Conservation (phyloP, 345 rosid genomes). For the Heritiera fomes region DNA sequence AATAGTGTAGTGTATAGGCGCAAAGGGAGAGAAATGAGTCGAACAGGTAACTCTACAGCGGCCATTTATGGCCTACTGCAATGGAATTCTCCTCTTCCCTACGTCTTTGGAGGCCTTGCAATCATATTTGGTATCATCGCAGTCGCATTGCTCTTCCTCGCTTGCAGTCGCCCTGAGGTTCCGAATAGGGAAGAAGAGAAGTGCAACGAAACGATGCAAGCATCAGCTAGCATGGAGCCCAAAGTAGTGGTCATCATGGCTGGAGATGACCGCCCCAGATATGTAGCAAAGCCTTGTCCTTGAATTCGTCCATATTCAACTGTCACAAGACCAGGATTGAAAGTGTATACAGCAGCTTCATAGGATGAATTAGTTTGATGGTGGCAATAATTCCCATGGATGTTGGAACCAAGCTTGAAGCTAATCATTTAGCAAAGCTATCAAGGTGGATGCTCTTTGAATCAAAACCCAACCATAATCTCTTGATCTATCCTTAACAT, state of each 20-base stretch:
- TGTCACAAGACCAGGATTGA: background rate
- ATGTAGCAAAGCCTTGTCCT: constrained; percentile 35
- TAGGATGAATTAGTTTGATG: background rate
- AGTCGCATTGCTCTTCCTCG: constrained; percentile 31
- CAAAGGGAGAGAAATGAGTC: background rate
- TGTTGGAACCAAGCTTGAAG: too few relatives aligned
- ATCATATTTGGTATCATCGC: constrained; percentile 25
- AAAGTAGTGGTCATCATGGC: constrained; percentile 48
- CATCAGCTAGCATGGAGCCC: constrained; percentile 16
- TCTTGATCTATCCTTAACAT: too few relatives aligned
- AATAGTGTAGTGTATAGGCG: background rate
- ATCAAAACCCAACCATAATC: too few relatives aligned
- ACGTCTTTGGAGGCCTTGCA: constrained; percentile 37
- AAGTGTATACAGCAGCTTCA: background rate
- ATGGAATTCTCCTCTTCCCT: constrained; percentile 39
- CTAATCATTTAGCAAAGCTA: too few relatives aligned
- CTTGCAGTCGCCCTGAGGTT: constrained; percentile 11
- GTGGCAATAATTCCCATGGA: too few relatives aligned
- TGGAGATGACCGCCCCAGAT: constrained; percentile 38
- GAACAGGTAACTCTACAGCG: background rate
- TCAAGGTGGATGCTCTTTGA: too few relatives aligned
- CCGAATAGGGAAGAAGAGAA: constrained; percentile 18
- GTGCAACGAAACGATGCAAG: background rate
- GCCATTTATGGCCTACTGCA: background rate
- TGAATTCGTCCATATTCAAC: background rate